These are phyloP conservation scores for Hyaloscypha hepaticicola DNA, from an alignment of 495 filamentous ascomycete species.

Conservation along the genomic window DNA sequence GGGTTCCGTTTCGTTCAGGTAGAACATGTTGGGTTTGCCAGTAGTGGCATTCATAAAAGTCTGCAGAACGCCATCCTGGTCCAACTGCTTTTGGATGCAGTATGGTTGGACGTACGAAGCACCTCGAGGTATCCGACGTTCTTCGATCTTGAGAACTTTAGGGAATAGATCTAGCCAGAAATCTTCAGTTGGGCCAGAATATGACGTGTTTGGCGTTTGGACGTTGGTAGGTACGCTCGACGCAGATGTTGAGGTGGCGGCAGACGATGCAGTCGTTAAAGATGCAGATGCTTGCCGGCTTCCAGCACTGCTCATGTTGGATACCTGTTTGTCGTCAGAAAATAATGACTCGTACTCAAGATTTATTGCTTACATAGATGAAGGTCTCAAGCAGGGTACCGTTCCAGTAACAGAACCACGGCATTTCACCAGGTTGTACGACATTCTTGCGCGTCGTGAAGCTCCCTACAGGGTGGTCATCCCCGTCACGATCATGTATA, in stretches of 20 bases:
- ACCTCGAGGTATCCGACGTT: conserved; percentile 57
- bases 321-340: neutral
- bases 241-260: conserved; percentile 1
- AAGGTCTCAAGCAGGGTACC: conserved; percentile 76
- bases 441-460: conserved; percentile 46
- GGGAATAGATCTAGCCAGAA: too few relatives aligned
- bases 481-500: conserved; percentile 8
- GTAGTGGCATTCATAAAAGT: conserved; percentile 37
- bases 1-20: conserved; percentile 60
- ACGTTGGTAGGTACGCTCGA: conserved; percentile 22
- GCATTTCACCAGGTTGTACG: conserved; percentile 60
- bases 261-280: neutral
- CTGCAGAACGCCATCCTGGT: conserved; percentile 45
- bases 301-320: conserved; percentile 32
- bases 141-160: conserved; percentile 74
- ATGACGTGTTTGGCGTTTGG: conserved; percentile 13
- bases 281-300: conserved; percentile 5
- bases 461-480: conserved; percentile 19
- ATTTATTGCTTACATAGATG: conserved; percentile 62
- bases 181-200: conserved; percentile 7
- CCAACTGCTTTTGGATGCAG: conserved; percentile 65
- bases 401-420: conserved; percentile 92
- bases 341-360: neutral
- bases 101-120: conserved; percentile 19
- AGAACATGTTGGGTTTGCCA: conserved; percentile 49